Conservation (phyloP, 768 basidiomycete genomes). For the Coprinopsis sp. region DNA sequence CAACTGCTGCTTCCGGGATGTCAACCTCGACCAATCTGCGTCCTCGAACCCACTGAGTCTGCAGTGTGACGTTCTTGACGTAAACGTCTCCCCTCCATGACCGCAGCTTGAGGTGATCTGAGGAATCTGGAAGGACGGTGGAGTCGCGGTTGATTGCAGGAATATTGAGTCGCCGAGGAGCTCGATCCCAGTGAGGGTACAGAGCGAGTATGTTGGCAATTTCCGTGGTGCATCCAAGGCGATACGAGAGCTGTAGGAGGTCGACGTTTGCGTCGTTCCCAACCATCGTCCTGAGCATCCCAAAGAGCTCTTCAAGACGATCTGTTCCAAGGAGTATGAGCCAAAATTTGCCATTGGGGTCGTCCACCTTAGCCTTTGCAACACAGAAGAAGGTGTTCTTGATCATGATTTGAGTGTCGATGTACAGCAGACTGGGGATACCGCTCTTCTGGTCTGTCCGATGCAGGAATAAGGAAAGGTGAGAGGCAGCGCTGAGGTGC, state of each 20-base stretch:
- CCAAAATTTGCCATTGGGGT: conserved; percentile 24
- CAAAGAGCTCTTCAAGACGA: conserved; percentile 27
- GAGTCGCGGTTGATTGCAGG: conserved; percentile 18
- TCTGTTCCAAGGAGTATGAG: conserved; percentile 32
- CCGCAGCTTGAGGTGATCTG: conserved; percentile 30
- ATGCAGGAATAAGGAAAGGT: conserved; percentile 21
- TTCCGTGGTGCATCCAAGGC: conserved; percentile 24
- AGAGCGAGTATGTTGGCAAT: conserved; percentile 26
- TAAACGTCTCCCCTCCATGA: conserved; percentile 25
- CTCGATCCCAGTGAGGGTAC: conserved; percentile 32
- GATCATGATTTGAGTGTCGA: conserved; percentile 32
- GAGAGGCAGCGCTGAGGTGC: conserved; percentile 29
- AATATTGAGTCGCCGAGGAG: conserved; percentile 25
- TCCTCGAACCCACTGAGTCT: conserved; percentile 29
- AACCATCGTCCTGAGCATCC: conserved; percentile 24
- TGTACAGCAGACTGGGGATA: conserved; percentile 23
- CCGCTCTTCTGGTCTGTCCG: conserved; percentile 9
- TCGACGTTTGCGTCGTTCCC: conserved; percentile 28
- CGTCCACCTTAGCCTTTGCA: conserved; percentile 29
- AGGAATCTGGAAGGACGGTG: conserved; percentile 13
- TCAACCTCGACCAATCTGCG: too few relatives aligned
- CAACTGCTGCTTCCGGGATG: too few relatives aligned
- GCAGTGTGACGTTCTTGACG: conserved; percentile 19
- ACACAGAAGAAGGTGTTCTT: conserved; percentile 36
- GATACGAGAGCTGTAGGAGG: conserved; percentile 18